Evolutionary conservation across 2,329 filamentous ascomycete species (phyloP), one percentile per base, ranked within the genome.

Genomic region (Ophiosphaerella korrae): DNA sequence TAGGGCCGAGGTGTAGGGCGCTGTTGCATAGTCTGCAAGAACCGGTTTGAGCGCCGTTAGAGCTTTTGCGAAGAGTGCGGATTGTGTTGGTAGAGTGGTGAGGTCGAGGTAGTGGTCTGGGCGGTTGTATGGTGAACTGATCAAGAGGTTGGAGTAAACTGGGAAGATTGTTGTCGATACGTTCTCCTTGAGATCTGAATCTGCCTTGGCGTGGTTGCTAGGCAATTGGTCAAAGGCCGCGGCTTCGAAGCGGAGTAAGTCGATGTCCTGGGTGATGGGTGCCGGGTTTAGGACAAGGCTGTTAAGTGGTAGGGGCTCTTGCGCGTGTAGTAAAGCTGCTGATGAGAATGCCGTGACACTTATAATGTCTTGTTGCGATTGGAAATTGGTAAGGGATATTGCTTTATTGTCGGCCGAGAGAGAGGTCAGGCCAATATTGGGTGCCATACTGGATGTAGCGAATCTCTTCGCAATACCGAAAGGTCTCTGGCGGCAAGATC

Each of bases 51-150:
- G 79, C 12, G 78, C 76, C 24, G 83, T 83, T 52, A 96, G 78
- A 1, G 91, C 88, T 52, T 84, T 81, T 5, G 91, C 87, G 46
- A 96, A 79, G 44, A 95, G 79, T 8, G 80, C 82, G 55, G 86
- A 87, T 56, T 89, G 82, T 0, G 74, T 75, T 55, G 89, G 81
- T 6, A 96, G 79, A 2, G 80, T 84, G 39, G 79, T 74, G 50
- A 96, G 80, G 67, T 92, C 85, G 31, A 96, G 84, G 42, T 90
- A 83, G 71, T 96, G 91, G 2, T 82, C 78, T 24, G 77, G 72
- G 36, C 86, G 84, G 8, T 84, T 84, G 71, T 96, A 96, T 0
- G 91, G 91, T 0, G 92, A 96, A 55, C 86, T 82, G 35, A 88
- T 78, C 38, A 94, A 75, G 63, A 71, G 76, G 54, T 58, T 68